phyloP scores from a whole-genome alignment of 1,139 yeast species.

The Diutina neorugosa region DNA sequence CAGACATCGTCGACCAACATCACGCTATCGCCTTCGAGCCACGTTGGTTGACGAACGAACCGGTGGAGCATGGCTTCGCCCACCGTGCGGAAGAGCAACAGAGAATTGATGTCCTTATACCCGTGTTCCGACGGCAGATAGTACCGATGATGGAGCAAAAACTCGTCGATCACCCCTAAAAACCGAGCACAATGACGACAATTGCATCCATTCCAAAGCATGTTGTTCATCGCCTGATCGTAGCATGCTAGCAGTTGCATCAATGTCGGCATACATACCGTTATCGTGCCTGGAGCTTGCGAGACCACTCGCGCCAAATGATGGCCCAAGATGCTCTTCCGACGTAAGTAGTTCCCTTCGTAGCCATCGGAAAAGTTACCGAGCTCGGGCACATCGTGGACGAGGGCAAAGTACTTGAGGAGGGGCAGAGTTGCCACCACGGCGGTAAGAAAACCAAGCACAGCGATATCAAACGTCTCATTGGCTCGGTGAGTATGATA shows the following conservation, averaged over 20 bases:
- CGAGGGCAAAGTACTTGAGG: constrained; percentile 25
- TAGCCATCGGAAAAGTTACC: constrained; percentile 38
- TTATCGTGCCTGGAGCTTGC: constrained; percentile 18
- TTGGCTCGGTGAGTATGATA: constrained; percentile 32
- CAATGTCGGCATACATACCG: constrained; percentile 43
- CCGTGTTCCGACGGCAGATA: constrained; percentile 30
- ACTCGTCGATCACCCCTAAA: constrained; percentile 42
- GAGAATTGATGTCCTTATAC: constrained; percentile 49
- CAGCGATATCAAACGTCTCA: constrained; percentile 44
- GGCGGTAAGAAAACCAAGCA: constrained; percentile 30
- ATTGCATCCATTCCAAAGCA: constrained; percentile 68
- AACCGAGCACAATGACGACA: constrained; percentile 42
- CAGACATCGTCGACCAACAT: neutral
- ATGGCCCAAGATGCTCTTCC: constrained; percentile 36
- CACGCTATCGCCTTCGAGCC: neutral
- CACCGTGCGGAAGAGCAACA: constrained; percentile 41
- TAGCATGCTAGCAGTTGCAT: constrained; percentile 51
- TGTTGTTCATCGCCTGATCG: constrained; percentile 55
- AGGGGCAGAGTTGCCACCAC: constrained; percentile 20
- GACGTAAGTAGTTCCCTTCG: constrained; percentile 58
- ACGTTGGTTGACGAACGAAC: neutral
- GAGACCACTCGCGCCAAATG: constrained; percentile 33
- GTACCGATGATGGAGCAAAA: constrained; percentile 49
- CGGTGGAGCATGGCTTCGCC: constrained; percentile 32
- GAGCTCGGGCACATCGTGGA: constrained; percentile 36